Percentiles rank a stretch among this genome's conserved stretches.
Conservation (phyloP, 2,329 filamentous ascomycete species). For the Domatiomyces globalis region DNA sequence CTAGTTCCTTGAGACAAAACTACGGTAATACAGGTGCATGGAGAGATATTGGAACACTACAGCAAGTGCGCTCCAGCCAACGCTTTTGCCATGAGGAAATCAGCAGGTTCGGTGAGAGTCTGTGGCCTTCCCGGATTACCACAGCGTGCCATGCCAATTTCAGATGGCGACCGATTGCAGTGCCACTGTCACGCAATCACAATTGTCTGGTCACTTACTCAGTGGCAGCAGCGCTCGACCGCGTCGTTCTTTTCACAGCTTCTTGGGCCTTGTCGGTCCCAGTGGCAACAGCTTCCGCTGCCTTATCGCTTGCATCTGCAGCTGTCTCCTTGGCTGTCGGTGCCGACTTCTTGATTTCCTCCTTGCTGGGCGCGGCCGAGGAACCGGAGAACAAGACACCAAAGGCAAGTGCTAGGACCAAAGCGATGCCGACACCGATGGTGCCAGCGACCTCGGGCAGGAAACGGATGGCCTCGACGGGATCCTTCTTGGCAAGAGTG, state of each 20-base stretch:
- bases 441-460: conserved; percentile 83
- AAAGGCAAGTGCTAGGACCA: conserved; percentile 56
- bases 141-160: not conserved
- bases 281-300: conserved; percentile 46
- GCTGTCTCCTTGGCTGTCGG: conserved; percentile 45
- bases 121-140: not conserved
- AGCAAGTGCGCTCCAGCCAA: not conserved
- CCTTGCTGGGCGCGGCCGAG: conserved; percentile 54
- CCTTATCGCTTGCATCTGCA: conserved; percentile 49
- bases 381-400: conserved; percentile 50
- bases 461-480: conserved; percentile 69
- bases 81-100: not conserved
- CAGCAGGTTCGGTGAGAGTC: not conserved
- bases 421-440: conserved; percentile 55
- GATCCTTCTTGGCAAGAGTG: conserved; percentile 67
- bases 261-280: conserved; percentile 62
- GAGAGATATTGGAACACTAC: not conserved
- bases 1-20: not conserved
- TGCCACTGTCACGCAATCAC: no score
- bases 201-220: not conserved
- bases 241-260: conserved; percentile 46
- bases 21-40: not conserved
- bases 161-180: not conserved
- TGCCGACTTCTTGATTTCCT: conserved; percentile 61
- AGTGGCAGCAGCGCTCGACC: conserved; percentile 19